phyloP scores from a whole-genome alignment of 2,329 filamentous ascomycete genomes.

The Monilinia fructigena region DNA sequence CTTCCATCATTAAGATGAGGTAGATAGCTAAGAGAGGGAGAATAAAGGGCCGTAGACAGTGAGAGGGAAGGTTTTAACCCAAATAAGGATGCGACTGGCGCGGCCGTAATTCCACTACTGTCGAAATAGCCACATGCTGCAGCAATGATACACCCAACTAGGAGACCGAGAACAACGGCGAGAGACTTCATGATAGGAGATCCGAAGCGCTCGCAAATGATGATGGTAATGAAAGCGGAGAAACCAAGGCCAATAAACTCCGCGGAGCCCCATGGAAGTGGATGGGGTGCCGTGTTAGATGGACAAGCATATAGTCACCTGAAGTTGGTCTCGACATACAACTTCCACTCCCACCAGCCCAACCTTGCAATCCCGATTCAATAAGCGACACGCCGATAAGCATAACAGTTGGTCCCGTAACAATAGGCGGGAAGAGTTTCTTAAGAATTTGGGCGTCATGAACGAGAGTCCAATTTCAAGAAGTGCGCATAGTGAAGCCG shows the following conservation, averaged over 20 bases:
- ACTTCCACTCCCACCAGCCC: slow-evolving; percentile 70
- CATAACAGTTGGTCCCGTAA: slow-evolving; percentile 70
- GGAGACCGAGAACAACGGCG: slow-evolving; percentile 24
- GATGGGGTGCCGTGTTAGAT: slow-evolving; percentile 63
- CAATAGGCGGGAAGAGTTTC: slow-evolving; percentile 74
- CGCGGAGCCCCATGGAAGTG: slow-evolving; percentile 74
- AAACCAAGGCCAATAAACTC: slow-evolving; percentile 80
- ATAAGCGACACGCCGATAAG: slow-evolving; percentile 75
- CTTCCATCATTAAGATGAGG: slow-evolving; percentile 74
- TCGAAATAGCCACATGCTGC: slow-evolving; percentile 78
- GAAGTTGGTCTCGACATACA: slow-evolving; percentile 51
- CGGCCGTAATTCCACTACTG: slow-evolving; percentile 65
- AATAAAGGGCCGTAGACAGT: slow-evolving; percentile 69
- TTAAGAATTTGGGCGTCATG: slow-evolving; percentile 67
- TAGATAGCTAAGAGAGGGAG: slow-evolving; percentile 68
- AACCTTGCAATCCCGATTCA: slow-evolving; percentile 69
- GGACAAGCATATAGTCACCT: slow-evolving; percentile 65
- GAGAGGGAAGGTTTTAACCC: slow-evolving; percentile 75
- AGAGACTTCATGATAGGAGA: slow-evolving; percentile 73
- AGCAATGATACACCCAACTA: slow-evolving; percentile 73
- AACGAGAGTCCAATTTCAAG: slow-evolving; percentile 75
- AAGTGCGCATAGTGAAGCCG: slow-evolving; percentile 61
- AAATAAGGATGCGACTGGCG: slow-evolving; percentile 71
- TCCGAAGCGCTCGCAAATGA: slow-evolving; percentile 77
- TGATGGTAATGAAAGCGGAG: slow-evolving; percentile 75